Conservation (phyloP, 2,329 filamentous ascomycete species). For the Calonectria leucothoes region DNA sequence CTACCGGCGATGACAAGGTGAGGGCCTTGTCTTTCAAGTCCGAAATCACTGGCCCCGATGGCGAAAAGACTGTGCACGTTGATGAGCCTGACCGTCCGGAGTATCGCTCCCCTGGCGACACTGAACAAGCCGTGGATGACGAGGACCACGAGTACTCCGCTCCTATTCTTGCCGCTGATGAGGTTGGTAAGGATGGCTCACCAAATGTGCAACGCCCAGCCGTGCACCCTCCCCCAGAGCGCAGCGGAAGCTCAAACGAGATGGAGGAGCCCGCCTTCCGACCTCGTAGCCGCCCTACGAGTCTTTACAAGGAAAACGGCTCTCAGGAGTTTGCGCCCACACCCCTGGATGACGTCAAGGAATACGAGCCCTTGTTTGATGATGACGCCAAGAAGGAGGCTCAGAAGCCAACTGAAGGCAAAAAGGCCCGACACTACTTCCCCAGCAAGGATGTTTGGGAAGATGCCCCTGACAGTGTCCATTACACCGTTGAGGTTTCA, state of each 20-base stretch:
- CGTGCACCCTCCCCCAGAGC: constrained; percentile 78
- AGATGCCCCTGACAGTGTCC: constrained; percentile 88
- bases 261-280: constrained; percentile 69
- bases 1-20: constrained; percentile 41
- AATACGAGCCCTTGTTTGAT: constrained; percentile 96
- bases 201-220: constrained; percentile 81
- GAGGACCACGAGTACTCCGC: constrained; percentile 74
- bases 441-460: constrained; percentile 98
- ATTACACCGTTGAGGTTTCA: constrained; percentile 83
- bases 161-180: constrained; percentile 90
- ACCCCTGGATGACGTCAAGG: constrained; percentile 86
- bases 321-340: constrained; percentile 69
- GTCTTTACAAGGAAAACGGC: constrained; percentile 68
- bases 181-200: constrained; percentile 79
- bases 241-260: constrained; percentile 69
- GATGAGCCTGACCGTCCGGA: constrained; percentile 65
- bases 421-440: constrained; percentile 76
- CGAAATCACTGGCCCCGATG: constrained; percentile 54
- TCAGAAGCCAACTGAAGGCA: constrained; percentile 53
- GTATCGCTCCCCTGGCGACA: constrained; percentile 51
- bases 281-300: constrained; percentile 67
- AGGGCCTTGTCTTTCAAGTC: constrained; percentile 42
- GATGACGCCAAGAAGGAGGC: constrained; percentile 73
- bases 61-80: constrained; percentile 77
- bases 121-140: constrained; percentile 62